A percentile compares a stretch with the other conserved stretches of the same genome.
phyloP scores from a whole-genome alignment of 768 basidiomycete species.

The Lenzites betulinus region DNA sequence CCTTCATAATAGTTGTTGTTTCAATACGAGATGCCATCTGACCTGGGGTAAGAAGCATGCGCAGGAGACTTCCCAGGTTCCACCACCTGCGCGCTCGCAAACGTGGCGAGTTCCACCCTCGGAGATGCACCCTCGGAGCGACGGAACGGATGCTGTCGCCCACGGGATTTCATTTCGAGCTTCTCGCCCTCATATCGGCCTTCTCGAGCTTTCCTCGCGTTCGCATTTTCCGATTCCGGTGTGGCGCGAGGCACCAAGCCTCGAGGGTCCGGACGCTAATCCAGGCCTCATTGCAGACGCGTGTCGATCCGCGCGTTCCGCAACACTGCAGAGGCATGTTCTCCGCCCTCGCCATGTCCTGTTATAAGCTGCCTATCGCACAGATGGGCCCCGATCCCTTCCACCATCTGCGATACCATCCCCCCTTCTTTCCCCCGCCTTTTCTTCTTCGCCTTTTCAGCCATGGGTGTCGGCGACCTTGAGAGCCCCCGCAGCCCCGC shows the following conservation, averaged over 20 bases:
- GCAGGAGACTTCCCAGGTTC: background rate
- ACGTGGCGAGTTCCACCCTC: background rate
- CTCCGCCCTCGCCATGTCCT: background rate
- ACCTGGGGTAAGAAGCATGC: background rate
- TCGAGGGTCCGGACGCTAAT: constrained; percentile 16
- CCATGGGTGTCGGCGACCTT: constrained; percentile 16
- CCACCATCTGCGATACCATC: constrained; percentile 20
- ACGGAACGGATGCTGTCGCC: background rate
- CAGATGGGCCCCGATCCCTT: constrained; percentile 13
- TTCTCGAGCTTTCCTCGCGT: constrained; percentile 5
- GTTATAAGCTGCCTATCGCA: constrained; percentile 14
- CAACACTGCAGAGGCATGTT: constrained; percentile 21
- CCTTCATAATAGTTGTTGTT: background rate
- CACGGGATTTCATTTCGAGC: constrained; percentile 10
- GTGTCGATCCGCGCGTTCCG: constrained; percentile 11
- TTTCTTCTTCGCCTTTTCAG: background rate
- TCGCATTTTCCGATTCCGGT: background rate
- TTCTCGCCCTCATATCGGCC: constrained; percentile 14
- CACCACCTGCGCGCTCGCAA: background rate
- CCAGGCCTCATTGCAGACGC: constrained; percentile 22
- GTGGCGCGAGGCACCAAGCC: constrained; percentile 15
- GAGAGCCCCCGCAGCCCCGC: constrained; percentile 6
- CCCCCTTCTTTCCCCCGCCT: background rate
- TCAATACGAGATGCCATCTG: background rate
- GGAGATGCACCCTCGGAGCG: constrained; percentile 11